phyloP scores from a whole-genome alignment of 768 basidiomycete species.

The Amanita thiersii region DNA sequence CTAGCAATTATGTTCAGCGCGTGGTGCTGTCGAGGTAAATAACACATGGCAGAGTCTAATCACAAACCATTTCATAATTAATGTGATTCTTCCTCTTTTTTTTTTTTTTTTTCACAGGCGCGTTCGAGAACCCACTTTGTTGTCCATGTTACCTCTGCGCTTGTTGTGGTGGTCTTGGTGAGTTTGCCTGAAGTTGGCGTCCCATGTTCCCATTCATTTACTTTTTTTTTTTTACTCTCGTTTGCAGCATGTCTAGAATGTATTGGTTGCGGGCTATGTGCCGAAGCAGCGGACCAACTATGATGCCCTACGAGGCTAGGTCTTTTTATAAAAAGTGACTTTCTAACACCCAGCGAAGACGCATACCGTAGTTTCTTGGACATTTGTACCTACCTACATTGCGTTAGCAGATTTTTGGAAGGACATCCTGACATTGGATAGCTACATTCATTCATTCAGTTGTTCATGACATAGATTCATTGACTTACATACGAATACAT shows the following conservation, averaged over 20 bases:
- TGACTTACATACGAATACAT: too few relatives aligned
- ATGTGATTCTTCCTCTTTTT: neutral
- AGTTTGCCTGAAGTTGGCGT: too few relatives aligned
- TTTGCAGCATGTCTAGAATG: slow-evolving; percentile 55
- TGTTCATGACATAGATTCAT: too few relatives aligned
- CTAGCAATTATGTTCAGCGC: slow-evolving; percentile 50
- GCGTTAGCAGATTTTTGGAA: too few relatives aligned
- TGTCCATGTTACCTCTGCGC: slow-evolving; percentile 70
- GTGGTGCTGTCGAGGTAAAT: slow-evolving; percentile 56
- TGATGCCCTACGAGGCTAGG: too few relatives aligned
- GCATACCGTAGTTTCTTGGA: too few relatives aligned
- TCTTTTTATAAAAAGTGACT: too few relatives aligned
- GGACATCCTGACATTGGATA: too few relatives aligned
- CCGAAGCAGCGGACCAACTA: slow-evolving; percentile 36
- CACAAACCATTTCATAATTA: neutral
- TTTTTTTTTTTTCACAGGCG: slow-evolving; percentile 21
- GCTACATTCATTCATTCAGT: too few relatives aligned
- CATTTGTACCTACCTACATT: too few relatives aligned
- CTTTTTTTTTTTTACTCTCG: neutral
- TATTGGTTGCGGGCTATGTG: slow-evolving; percentile 61
- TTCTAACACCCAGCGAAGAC: too few relatives aligned
- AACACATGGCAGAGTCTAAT: slow-evolving; percentile 1
- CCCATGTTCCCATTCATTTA: neutral
- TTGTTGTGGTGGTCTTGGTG: slow-evolving; percentile 63
- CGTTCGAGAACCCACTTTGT: slow-evolving; percentile 56